Evolutionary conservation across 257 asterid species (phyloP), one percentile per base, ranked within the genome.

Genomic region (Orobanche coerulescens): DNA sequence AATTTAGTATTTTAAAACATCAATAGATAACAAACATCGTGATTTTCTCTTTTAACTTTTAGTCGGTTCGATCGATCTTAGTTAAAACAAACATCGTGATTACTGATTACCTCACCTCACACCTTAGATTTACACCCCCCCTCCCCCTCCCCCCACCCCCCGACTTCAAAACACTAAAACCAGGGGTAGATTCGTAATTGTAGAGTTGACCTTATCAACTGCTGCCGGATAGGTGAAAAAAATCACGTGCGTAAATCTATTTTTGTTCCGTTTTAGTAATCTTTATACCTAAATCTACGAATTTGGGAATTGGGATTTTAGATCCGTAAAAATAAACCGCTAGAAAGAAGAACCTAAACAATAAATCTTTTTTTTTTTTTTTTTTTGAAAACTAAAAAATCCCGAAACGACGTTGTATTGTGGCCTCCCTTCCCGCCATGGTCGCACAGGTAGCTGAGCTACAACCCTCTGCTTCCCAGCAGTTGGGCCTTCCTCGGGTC

Each of bases 381-480:
- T 18, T 47, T 47, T 47, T 47, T 18, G 13, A 47, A 47, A 47
- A 47, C 68, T n/a, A n/a, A 64, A 58, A 24, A 40, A 43, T 59
- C 40, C 6, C 16, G 39, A 48, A 31, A 81, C 86, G 86, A 75
- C 81, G 73, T 65, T 78, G 79, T 75, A 48, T 75, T 34, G 42
- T 25, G 64, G 55, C 15, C 42, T 62, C 64, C 61, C 71, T 78
- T 81, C 87, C 87, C 87, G 82, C 87, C 87, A 81, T 81, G 87
- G 84, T 72, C 50, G 82, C 87, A 8, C 82, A 78, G 87, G 67
- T 81, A 67, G 79, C 78, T 62, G 87, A 81, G 73, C 80, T 78
- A 15, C 78, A 61, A 66, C 64, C 81, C 37, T 64, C 77, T 46
- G 68, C 66, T 13, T 39, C 81, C 50, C 80, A 64, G 63, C 79